Percentiles rank a stretch among this genome's conserved stretches.
Conservation (phyloP, 2,329 filamentous ascomycete species). For the Fusarium caatingaense region DNA sequence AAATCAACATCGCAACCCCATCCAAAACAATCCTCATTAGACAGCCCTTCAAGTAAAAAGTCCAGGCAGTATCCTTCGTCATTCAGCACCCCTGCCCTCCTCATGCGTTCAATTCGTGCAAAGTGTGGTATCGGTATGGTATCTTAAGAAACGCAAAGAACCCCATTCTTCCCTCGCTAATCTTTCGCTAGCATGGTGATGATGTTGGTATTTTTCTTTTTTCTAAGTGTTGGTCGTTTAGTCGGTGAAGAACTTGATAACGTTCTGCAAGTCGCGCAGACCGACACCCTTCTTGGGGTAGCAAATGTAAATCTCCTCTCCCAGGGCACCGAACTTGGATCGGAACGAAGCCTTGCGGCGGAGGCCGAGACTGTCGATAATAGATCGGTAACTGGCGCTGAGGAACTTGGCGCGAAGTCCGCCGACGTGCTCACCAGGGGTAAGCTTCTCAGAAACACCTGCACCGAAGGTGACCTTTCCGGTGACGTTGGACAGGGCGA, state of each 20-base stretch:
- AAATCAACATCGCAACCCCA: conserved; percentile 8
- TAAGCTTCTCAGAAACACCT: conserved; percentile 79
- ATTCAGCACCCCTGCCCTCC: background rate
- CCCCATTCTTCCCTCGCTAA: conserved; percentile 1
- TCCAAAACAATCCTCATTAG: conserved; percentile 15
- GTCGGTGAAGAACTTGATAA: conserved; percentile 91
- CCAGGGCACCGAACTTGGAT: conserved; percentile 86
- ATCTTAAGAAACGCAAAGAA: conserved; percentile 29
- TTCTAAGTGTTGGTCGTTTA: conserved; percentile 49
- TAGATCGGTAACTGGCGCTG: conserved; percentile 82
- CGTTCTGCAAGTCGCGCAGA: conserved; percentile 82
- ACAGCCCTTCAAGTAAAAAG: background rate
- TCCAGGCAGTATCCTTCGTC: conserved; percentile 25
- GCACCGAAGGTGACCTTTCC: conserved; percentile 85
- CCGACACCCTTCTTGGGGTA: conserved; percentile 89
- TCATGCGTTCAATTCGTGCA: conserved; percentile 16
- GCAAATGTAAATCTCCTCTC: conserved; percentile 88
- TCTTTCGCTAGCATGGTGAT: conserved; percentile 7
- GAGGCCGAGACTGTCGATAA: conserved; percentile 84
- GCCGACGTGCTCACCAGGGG: conserved; percentile 82
- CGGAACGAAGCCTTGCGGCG: conserved; percentile 89
- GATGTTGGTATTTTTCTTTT: background rate
- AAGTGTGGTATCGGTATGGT: conserved; percentile 32
- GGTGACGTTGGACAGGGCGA: conserved; percentile 67
- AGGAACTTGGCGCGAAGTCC: conserved; percentile 85